Conservation (phyloP, 371 early-diverging fungal species). For the Lichtheimia ramosa region DNA sequence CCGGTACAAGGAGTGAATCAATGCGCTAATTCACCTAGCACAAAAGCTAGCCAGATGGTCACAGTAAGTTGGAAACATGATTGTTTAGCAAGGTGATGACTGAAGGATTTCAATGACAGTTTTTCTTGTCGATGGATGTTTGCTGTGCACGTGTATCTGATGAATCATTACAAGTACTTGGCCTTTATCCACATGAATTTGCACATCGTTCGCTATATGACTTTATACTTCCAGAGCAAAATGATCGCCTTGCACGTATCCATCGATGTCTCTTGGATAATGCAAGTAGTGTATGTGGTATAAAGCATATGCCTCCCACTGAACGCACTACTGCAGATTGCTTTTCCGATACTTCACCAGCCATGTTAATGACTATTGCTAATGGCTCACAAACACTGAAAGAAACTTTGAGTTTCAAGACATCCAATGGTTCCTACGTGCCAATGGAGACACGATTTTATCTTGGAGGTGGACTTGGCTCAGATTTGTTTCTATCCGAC, state of each 20-base stretch:
- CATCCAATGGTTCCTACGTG: conserved; percentile 43
- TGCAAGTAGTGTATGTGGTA: conserved; percentile 10
- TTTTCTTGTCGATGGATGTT: conserved; percentile 54
- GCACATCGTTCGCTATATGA: conserved; percentile 58
- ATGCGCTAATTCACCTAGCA: neutral
- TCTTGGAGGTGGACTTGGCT: conserved; percentile 63
- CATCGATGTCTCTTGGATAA: conserved; percentile 52
- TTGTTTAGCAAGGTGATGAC: neutral
- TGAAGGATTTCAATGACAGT: neutral
- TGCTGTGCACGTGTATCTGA: conserved; percentile 60
- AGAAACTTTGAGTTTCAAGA: conserved; percentile 42
- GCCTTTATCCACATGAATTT: conserved; percentile 61
- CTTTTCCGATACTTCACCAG: conserved; percentile 34
- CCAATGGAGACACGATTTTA: conserved; percentile 46
- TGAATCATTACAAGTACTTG: conserved; percentile 53
- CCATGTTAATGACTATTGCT: conserved; percentile 24
- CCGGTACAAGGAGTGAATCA: neutral
- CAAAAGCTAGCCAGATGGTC: conserved; percentile 3
- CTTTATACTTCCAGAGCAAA: conserved; percentile 48
- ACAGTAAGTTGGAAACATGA: conserved; percentile 6
- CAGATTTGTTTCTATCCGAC: conserved; percentile 38
- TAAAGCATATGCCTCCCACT: conserved; percentile 32
- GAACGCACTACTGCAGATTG: conserved; percentile 48
- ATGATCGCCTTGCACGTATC: conserved; percentile 41
- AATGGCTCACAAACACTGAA: conserved; percentile 30